Evolutionary conservation across 768 basidiomycete species (phyloP).

Genomic region (Mycena chlorophos): DNA sequence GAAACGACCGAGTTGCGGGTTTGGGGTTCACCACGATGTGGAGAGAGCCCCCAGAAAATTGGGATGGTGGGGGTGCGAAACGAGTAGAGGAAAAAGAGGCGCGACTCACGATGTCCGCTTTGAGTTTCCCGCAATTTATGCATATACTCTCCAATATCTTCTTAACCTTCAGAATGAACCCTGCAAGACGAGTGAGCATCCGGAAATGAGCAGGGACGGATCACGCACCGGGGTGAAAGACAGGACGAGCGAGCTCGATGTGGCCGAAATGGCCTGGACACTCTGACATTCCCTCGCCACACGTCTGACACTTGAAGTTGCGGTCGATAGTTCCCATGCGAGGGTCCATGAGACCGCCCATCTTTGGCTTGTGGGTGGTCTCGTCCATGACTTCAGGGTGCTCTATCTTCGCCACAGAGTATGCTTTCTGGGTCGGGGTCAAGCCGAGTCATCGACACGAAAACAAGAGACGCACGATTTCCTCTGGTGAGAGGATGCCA

Average conservation of each 20-base stretch:
- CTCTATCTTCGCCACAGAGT: conserved; percentile 97
- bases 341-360: conserved; percentile 95
- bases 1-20: conserved; percentile 78
- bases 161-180: conserved; percentile 98
- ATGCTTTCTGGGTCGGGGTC: conserved; percentile 77
- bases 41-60: conserved; percentile 99
- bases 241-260: conserved; percentile 94
- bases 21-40: conserved; percentile 92
- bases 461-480: conserved; percentile 71
- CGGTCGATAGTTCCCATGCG: conserved; percentile 97
- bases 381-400: conserved; percentile 99
- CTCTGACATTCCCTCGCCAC: conserved; percentile 99
- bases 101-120: conserved; percentile 94
- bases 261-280: conserved; percentile 99
- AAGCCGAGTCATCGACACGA: conserved; percentile 17
- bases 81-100: conserved; percentile 79
- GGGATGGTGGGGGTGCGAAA: conserved; percentile 93
- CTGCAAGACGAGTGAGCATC: conserved; percentile 40
- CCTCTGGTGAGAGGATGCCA: conserved; percentile 97
- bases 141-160: conserved; percentile 99
- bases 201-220: not conserved
- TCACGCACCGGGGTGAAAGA: conserved; percentile 88
- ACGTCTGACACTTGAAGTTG: conserved; percentile 99
- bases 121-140: conserved; percentile 97
- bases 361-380: conserved; percentile 82